A percentile compares a stretch with the other conserved stretches of the same genome.
phyloP scores from a whole-genome alignment of 202 grass and related monocot genomes.

The Zizania palustris region DNA sequence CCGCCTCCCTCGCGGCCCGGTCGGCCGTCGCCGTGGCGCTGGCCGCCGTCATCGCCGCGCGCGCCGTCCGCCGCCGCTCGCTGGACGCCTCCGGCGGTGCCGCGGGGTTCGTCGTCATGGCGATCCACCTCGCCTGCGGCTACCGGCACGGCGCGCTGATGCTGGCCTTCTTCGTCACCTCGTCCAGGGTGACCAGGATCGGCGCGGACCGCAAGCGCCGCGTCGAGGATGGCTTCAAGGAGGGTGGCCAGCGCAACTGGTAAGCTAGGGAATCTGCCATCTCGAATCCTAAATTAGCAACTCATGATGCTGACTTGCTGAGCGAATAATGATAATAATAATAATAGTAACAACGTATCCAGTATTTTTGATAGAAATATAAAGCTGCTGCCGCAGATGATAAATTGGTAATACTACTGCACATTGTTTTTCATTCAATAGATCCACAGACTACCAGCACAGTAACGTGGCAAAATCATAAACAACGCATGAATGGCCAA shows the following conservation, averaged over 20 bases:
- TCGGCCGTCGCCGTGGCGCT: conserved; percentile 44
- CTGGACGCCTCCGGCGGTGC: conserved; percentile 63
- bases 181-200: conserved; percentile 80
- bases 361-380: not conserved
- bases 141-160: conserved; percentile 84
- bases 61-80: conserved; percentile 67
- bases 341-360: not conserved
- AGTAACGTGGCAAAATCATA: not conserved
- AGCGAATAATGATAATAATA: not conserved
- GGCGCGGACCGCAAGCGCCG: conserved; percentile 73
- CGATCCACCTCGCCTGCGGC: conserved; percentile 70
- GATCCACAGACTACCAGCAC: not conserved
- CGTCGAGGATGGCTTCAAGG: conserved; percentile 79
- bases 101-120: conserved; percentile 75
- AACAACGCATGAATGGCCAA: not conserved
- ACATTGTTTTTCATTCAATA: not conserved
- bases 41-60: conserved; percentile 52
- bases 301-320: not conserved
- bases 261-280: conserved; percentile 16
- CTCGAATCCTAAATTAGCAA: conserved; percentile 10
- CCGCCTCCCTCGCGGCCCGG: conserved; percentile 49
- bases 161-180: conserved; percentile 81
- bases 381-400: not conserved
- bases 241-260: conserved; percentile 96
- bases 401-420: no score